Base-by-base conservation (phyloP, 2,329 filamentous ascomycete species). In the Fusarium odoratissimum region DNA sequence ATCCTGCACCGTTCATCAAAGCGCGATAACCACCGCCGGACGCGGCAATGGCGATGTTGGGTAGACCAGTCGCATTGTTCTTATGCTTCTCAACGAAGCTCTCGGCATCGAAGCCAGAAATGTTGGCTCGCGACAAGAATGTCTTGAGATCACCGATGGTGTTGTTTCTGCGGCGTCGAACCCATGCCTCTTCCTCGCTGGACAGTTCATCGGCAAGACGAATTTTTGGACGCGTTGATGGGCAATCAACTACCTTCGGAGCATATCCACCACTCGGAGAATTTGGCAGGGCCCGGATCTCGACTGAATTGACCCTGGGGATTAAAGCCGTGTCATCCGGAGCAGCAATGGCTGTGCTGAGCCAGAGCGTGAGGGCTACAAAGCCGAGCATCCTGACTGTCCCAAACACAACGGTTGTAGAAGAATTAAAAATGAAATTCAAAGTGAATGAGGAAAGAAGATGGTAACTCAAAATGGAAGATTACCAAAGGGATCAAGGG, bases 21-120 rank as follows among this genome's bases (percentile, higher is more conserved):
- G 95, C 94, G 60, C 95, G 87, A 80, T 96, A 97, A 31, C 95
- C 95, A 79, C 95, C 95, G 11, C 94, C 94, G 0, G 93, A 96
- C 41, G 93, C 85, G 9, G 94, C 93, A 68, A 97, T 89, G n/a
- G 86, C 94, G 69, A 97, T 91, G 73, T 86, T 87, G 56, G 86
- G 86, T 64, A 87, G 80, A 25, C 83, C 81, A 0, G 75, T 78
- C 8, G 74, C 64, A 41, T 81, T 66, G 3, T 49, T 76, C 48
- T 80, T 77, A 19, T 74, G 80, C 46, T 80, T 64, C 17, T 73
- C 51, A 74, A 98, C 90, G 80, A 95, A 98, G 2, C 83, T 79
- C 2, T 85, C 85, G 16, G 90, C 91, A 80, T 97, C 91, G 68
- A 98, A 95, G 66, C 88, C 90, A 17, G 88, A 83, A 69, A 98